Conservation (phyloP, 2,329 filamentous ascomycete species). For the Stemphylium vesicarium region DNA sequence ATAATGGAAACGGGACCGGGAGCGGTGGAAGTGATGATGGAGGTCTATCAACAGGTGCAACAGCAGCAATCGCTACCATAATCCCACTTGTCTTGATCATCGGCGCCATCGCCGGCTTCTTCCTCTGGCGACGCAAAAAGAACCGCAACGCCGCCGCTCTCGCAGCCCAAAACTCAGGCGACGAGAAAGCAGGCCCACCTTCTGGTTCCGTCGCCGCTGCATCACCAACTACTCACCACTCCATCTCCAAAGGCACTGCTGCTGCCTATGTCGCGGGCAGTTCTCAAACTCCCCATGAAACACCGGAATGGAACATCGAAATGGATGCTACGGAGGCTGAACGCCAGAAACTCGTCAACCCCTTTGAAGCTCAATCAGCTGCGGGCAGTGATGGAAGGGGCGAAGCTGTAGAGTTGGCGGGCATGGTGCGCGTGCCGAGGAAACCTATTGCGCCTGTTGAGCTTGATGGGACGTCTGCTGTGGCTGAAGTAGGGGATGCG, state of each 20-base stretch:
- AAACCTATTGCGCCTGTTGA: constrained; percentile 28
- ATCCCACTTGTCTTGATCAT: constrained; percentile 84
- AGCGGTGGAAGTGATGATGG: constrained; percentile 18
- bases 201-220: background rate
- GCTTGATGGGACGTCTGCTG: constrained; percentile 20
- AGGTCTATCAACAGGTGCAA: constrained; percentile 66
- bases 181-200: constrained; percentile 5
- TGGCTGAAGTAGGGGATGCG: constrained; percentile 20
- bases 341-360: constrained; percentile 9
- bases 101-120: constrained; percentile 16
- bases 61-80: constrained; percentile 87
- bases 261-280: background rate
- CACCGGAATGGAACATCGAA: constrained; percentile 31
- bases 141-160: constrained; percentile 10
- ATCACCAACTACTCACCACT: background rate
- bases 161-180: background rate
- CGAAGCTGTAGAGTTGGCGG: constrained; percentile 18
- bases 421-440: constrained; percentile 20
- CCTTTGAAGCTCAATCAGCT: background rate
- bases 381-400: background rate
- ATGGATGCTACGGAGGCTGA: constrained; percentile 28
- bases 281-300: constrained; percentile 10
- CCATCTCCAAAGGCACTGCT: background rate
- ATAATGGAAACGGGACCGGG: constrained; percentile 38
- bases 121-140: constrained; percentile 26